Evolutionary conservation across 495 filamentous ascomycete genomes (phyloP).

Genomic region (Penicillium silybi): DNA sequence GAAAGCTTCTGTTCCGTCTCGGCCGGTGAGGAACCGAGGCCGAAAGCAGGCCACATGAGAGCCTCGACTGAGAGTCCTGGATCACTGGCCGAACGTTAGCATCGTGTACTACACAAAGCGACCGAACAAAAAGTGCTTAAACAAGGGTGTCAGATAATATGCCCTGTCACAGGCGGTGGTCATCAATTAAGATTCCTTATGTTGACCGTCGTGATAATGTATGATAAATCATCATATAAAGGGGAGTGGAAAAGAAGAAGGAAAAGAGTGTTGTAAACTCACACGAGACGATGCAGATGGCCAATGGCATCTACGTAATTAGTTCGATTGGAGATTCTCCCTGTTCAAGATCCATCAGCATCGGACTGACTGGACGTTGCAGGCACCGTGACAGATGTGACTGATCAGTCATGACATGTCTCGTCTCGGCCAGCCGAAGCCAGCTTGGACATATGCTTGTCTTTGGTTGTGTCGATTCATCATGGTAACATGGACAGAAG

Average conservation of each 20-base stretch:
- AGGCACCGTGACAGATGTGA: slow-evolving; percentile 14
- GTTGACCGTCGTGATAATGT: slow-evolving; percentile 98
- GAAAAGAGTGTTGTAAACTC: slow-evolving; percentile 16
- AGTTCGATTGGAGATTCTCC: not conserved
- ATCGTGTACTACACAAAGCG: slow-evolving; percentile 7
- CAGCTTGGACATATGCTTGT: slow-evolving; percentile 61
- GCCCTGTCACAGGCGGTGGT: slow-evolving; percentile 88
- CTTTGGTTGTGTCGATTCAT: slow-evolving; percentile 52
- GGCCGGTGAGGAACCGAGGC: not conserved
- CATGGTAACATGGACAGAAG: slow-evolving; percentile 25
- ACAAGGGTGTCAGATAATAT: slow-evolving; percentile 52
- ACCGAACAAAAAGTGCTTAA: slow-evolving; percentile 10
- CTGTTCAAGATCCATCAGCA: slow-evolving; percentile 28
- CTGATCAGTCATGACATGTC: slow-evolving; percentile 46
- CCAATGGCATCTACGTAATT: slow-evolving; percentile 5
- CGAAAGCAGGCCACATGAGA: not conserved
- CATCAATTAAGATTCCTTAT: slow-evolving; percentile 82
- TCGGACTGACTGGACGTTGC: slow-evolving; percentile 20
- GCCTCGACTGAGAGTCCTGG: not conserved
- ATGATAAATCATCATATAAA: slow-evolving; percentile 69
- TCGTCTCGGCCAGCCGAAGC: slow-evolving; percentile 46
- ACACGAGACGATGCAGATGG: slow-evolving; percentile 8
- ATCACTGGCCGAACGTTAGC: slow-evolving; percentile 23
- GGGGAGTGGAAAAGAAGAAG: slow-evolving; percentile 1
- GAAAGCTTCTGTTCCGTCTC: not conserved